Conservation (phyloP, 192 early-diverging fungal genomes). For the Entrophospora sp. region DNA sequence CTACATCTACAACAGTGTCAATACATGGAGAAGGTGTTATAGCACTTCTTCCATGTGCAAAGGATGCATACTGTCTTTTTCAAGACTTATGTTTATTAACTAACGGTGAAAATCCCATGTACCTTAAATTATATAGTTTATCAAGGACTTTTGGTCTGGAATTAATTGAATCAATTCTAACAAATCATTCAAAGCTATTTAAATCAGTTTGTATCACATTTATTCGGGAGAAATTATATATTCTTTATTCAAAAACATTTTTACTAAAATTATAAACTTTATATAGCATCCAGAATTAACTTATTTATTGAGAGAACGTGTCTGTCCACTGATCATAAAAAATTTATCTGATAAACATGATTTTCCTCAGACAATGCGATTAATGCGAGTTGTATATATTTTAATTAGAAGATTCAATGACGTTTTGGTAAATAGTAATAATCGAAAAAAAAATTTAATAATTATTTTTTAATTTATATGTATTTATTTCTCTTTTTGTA, state of each 20-base stretch:
- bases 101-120: slow-evolving; percentile 56
- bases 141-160: slow-evolving; percentile 81
- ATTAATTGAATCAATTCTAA: slow-evolving; percentile 83
- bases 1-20: slow-evolving; percentile 14
- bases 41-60: slow-evolving; percentile 46
- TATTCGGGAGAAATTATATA: not conserved
- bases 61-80: slow-evolving; percentile 84
- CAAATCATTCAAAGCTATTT: slow-evolving; percentile 71
- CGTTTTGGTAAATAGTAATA: slow-evolving; percentile 48
- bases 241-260: not conserved
- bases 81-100: slow-evolving; percentile 83
- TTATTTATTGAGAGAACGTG: slow-evolving; percentile 62
- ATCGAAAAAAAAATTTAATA: not conserved
- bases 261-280: not conserved
- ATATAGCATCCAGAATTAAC: slow-evolving; percentile 63
- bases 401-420: slow-evolving; percentile 71
- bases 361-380: slow-evolving; percentile 74
- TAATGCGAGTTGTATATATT: slow-evolving; percentile 71
- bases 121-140: slow-evolving; percentile 39
- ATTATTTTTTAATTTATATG: not conserved
- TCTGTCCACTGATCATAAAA: slow-evolving; percentile 86
- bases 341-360: slow-evolving; percentile 83
- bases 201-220: slow-evolving; percentile 41
- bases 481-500: no score
- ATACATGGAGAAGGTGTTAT: slow-evolving; percentile 19